phyloP scores from a whole-genome alignment of 2,329 filamentous ascomycete species.

The Ophiostoma sp. region DNA sequence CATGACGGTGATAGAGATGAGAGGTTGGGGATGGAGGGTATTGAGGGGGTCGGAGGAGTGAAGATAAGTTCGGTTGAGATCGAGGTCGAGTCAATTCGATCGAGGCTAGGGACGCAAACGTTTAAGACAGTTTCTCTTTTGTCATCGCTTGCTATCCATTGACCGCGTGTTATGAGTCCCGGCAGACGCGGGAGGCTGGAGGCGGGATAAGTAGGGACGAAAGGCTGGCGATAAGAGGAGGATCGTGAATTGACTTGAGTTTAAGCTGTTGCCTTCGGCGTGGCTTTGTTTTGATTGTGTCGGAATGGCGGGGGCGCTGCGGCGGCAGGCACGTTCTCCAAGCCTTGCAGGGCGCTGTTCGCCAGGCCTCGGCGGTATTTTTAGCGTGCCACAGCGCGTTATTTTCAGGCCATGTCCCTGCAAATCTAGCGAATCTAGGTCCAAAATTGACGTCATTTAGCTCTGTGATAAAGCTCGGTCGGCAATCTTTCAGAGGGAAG shows the following conservation, averaged over 20 bases:
- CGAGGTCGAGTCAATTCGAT: not conserved
- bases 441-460: conserved; percentile 10
- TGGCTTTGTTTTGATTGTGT: not conserved
- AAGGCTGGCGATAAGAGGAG: not conserved
- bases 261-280: conserved; percentile 4
- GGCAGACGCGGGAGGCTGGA: not conserved
- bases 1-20: not conserved
- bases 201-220: not conserved
- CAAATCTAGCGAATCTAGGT: not conserved
- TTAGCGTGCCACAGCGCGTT: conserved; percentile 4
- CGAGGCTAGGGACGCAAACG: not conserved
- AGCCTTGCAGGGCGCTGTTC: not conserved
- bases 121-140: not conserved
- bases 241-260: not conserved
- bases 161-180: not conserved
- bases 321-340: not conserved
- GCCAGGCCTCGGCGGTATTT: not conserved
- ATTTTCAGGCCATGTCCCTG: not conserved
- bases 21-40: too few species aligned
- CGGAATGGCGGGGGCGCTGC: not conserved
- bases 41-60: not conserved
- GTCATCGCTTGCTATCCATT: not conserved
- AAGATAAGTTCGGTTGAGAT: not conserved
- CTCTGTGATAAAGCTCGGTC: not conserved
- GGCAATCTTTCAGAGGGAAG: not conserved